phyloP scores from a whole-genome alignment of 495 filamentous ascomycete genomes.

The Aspergillus heteromorphus region DNA sequence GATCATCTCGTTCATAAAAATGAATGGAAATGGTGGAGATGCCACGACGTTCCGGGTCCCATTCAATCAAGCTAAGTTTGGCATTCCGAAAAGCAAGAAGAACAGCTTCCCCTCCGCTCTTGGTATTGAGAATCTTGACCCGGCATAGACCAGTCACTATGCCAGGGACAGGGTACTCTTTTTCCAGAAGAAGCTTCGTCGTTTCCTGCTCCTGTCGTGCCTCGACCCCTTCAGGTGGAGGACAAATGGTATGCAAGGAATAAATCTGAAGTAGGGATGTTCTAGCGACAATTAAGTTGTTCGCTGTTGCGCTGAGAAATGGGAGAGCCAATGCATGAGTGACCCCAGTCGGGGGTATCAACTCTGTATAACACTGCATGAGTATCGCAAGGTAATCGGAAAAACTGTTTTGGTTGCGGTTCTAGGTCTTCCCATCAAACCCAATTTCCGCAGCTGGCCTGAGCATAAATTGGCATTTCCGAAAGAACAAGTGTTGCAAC shows the following conservation, averaged over 20 bases:
- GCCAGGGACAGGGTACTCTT: slow-evolving; percentile 75
- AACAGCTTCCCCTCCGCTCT: slow-evolving; percentile 79
- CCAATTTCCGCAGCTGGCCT: slow-evolving; percentile 14
- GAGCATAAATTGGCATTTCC: slow-evolving; percentile 10
- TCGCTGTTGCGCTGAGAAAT: slow-evolving; percentile 67
- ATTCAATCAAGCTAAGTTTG: slow-evolving; percentile 87
- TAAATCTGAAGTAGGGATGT: slow-evolving; percentile 91
- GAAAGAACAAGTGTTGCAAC: background rate
- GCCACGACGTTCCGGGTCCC: slow-evolving; percentile 74
- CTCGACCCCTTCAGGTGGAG: slow-evolving; percentile 40
- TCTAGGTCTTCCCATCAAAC: slow-evolving; percentile 12
- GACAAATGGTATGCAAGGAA: slow-evolving; percentile 28
- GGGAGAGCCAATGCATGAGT: slow-evolving; percentile 77
- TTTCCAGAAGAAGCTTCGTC: slow-evolving; percentile 78
- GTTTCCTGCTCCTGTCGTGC: slow-evolving; percentile 39
- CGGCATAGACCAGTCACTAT: slow-evolving; percentile 76
- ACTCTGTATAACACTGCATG: slow-evolving; percentile 81
- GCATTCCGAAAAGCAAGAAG: slow-evolving; percentile 82
- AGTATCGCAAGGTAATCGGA: background rate
- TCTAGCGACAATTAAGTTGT: slow-evolving; percentile 83
- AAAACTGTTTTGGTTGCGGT: background rate
- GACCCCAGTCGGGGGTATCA: slow-evolving; percentile 88
- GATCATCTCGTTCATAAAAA: slow-evolving; percentile 93
- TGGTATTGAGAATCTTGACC: slow-evolving; percentile 62
- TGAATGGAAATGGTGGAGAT: slow-evolving; percentile 90